phyloP scores from a whole-genome alignment of 1,284 basidiomycete species.

The Cutaneotrichosporon sp. region DNA sequence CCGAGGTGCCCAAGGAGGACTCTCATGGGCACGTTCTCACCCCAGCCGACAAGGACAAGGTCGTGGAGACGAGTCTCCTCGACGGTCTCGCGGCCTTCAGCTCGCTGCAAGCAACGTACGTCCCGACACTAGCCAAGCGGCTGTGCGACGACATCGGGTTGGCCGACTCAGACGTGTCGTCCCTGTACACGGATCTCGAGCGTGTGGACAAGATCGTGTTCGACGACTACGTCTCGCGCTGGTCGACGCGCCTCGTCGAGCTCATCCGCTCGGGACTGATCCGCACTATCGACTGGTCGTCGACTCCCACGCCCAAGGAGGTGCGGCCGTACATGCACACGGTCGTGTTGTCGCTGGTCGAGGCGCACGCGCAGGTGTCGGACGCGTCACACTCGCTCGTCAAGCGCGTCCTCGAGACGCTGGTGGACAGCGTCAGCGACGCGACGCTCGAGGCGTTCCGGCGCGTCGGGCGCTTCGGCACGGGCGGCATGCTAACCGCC shows the following conservation, averaged over 20 bases:
- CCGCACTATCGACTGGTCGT: conserved; percentile 85
- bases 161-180: conserved; percentile 74
- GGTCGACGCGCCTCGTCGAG: conserved; percentile 65
- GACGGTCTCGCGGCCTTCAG: conserved; percentile 88
- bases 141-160: conserved; percentile 76
- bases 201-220: conserved; percentile 87
- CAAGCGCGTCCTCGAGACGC: conserved; percentile 73
- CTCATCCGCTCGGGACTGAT: conserved; percentile 80
- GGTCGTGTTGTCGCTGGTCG: conserved; percentile 81
- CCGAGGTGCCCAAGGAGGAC: background rate
- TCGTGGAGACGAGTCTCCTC: conserved; percentile 80
- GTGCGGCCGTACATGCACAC: conserved; percentile 95
- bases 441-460: conserved; percentile 82
- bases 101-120: conserved; percentile 67
- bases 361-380: conserved; percentile 88
- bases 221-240: conserved; percentile 79
- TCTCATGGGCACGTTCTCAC: background rate
- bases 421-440: conserved; percentile 80
- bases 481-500: conserved; percentile 98
- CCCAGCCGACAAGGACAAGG: conserved; percentile 2
- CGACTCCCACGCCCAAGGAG: conserved; percentile 83
- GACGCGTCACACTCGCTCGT: conserved; percentile 75
- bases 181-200: conserved; percentile 63
- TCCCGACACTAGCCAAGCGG: conserved; percentile 79
- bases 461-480: conserved; percentile 84